phyloP scores from a whole-genome alignment of 768 basidiomycete genomes.

The Phylloporus rhodoxanthus region DNA sequence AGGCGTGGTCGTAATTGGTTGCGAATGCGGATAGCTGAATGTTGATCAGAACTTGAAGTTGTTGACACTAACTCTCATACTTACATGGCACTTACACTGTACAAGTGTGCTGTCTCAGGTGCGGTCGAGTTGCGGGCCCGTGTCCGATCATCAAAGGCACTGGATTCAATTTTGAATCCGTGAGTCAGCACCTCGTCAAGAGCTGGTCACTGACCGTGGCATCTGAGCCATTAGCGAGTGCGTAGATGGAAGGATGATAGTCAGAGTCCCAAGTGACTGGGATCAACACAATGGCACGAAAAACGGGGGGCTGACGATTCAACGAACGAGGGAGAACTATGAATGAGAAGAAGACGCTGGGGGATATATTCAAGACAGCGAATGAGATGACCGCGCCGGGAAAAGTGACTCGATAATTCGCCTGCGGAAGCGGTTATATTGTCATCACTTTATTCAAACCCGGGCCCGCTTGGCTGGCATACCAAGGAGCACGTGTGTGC shows the following conservation, averaged over 20 bases:
- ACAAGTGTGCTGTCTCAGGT: background rate
- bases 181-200: background rate
- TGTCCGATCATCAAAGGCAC: conserved; percentile 8
- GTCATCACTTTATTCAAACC: conserved; percentile 10
- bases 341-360: conserved; percentile 3
- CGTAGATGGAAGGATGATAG: background rate
- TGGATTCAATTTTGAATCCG: background rate
- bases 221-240: conserved; percentile 9
- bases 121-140: background rate
- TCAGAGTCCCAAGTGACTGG: conserved; percentile 6
- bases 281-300: conserved; percentile 13
- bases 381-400: conserved; percentile 7
- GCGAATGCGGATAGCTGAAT: conserved; percentile 4
- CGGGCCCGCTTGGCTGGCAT: conserved; percentile 13
- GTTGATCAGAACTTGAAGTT: conserved; percentile 5
- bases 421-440: conserved; percentile 8
- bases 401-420: conserved; percentile 10
- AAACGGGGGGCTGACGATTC: conserved; percentile 2
- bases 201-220: conserved; percentile 5
- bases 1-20: background rate
- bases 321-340: conserved; percentile 3
- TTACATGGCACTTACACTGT: conserved; percentile 5
- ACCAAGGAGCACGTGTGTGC: conserved; percentile 11
- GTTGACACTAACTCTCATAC: background rate
- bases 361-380: conserved; percentile 17